phyloP scores from a whole-genome alignment of 495 filamentous ascomycete species.

The Penicillium goetzii region DNA sequence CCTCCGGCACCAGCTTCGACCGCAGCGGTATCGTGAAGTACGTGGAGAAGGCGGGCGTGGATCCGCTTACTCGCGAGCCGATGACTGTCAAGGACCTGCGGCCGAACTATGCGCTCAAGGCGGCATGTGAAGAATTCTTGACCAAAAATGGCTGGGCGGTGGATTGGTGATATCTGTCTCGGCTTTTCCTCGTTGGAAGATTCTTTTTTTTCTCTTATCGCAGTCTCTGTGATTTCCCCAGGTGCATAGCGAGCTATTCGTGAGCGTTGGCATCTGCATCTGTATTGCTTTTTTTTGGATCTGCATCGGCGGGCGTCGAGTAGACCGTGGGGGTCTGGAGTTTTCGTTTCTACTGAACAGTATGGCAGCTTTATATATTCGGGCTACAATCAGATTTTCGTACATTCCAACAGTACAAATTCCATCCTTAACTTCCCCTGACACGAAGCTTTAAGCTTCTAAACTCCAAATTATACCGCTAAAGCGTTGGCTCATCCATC shows the following conservation, averaged over 20 bases:
- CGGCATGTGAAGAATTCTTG: slow-evolving; percentile 83
- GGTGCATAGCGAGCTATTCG: slow-evolving; percentile 30
- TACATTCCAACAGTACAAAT: background rate
- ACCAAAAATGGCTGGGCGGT: slow-evolving; percentile 90
- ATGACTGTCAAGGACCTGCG: slow-evolving; percentile 72
- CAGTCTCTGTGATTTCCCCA: slow-evolving; percentile 7
- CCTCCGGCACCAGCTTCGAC: slow-evolving; percentile 87
- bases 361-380: background rate
- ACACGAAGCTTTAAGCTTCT: background rate
- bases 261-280: slow-evolving; percentile 13
- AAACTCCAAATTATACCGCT: background rate
- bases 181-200: background rate
- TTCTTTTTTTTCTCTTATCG: slow-evolving; percentile 7
- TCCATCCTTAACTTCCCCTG: background rate
- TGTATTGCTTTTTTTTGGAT: background rate
- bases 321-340: background rate
- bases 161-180: slow-evolving; percentile 66
- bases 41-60: slow-evolving; percentile 70
- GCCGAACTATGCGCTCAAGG: slow-evolving; percentile 80
- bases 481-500: background rate
- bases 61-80: slow-evolving; percentile 82
- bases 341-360: background rate
- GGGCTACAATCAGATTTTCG: background rate
- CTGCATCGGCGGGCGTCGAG: slow-evolving; percentile 4
- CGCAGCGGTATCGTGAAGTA: slow-evolving; percentile 86